Evolutionary conservation across 2,329 filamentous ascomycete species (phyloP).

Genomic region (Trichophyton equinum): DNA sequence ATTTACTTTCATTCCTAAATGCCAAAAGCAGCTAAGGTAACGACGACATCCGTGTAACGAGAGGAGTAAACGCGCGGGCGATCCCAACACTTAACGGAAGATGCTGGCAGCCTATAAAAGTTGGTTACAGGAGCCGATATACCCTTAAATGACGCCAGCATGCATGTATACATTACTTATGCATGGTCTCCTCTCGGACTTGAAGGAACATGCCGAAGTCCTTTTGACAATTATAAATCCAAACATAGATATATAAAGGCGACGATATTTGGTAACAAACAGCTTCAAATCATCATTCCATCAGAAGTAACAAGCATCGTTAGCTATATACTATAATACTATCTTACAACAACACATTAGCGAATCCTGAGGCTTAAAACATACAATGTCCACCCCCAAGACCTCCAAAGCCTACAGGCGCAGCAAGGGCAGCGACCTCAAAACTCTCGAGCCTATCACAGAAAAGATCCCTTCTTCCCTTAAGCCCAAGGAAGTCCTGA

Average conservation of each 20-base stretch:
- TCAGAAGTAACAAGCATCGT: not conserved
- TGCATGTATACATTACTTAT: too few relatives aligned
- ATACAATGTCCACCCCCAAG: not conserved
- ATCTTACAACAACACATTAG: not conserved
- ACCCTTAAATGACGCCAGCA: too few relatives aligned
- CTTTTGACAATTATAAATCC: too few relatives aligned
- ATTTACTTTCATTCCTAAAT: not conserved
- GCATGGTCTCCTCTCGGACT: too few relatives aligned
- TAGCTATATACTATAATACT: not conserved
- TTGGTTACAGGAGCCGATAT: not conserved
- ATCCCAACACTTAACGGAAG: too few relatives aligned
- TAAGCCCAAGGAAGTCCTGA: slow-evolving; percentile 35
- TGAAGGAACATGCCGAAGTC: too few relatives aligned
- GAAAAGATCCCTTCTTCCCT: not conserved
- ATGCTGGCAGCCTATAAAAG: not conserved
- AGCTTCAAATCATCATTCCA: too few relatives aligned
- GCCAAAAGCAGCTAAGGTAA: too few relatives aligned
- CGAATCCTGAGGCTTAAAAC: not conserved
- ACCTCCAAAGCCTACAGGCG: not conserved
- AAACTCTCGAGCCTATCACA: not conserved
- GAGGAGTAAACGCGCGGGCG: too few relatives aligned
- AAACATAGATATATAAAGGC: too few relatives aligned
- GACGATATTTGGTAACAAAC: too few relatives aligned
- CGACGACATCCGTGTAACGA: not conserved
- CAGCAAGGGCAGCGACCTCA: not conserved